Evolutionary conservation across 2,329 filamentous ascomycete species (phyloP).

Genomic region (Periconia digitata): DNA sequence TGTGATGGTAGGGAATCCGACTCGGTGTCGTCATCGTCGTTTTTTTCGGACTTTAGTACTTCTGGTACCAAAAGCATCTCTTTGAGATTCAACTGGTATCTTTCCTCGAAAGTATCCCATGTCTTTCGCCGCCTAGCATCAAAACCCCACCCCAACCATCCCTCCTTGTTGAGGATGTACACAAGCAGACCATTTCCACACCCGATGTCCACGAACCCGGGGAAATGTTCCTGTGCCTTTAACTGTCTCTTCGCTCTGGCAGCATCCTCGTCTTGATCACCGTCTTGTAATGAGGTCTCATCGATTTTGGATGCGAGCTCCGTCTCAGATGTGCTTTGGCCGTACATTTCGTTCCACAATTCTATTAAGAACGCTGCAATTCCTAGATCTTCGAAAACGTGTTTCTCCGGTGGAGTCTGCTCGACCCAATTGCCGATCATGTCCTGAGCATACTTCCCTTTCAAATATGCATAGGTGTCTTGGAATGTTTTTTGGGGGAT

Average conservation of each 20-base stretch:
- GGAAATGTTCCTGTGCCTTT: conserved; percentile 55
- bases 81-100: conserved; percentile 53
- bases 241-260: not conserved
- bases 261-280: not conserved
- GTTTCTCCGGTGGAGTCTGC: conserved; percentile 82
- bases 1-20: conserved; percentile 37
- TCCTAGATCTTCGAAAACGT: conserved; percentile 90
- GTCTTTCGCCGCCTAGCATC: conserved; percentile 85
- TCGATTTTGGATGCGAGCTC: conserved; percentile 4
- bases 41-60: conserved; percentile 28
- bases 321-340: conserved; percentile 6
- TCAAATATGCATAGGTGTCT: conserved; percentile 78
- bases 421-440: conserved; percentile 82
- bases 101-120: conserved; percentile 70
- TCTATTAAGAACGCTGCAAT: conserved; percentile 94
- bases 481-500: conserved; percentile 77
- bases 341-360: conserved; percentile 85
- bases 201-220: conserved; percentile 93
- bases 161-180: conserved; percentile 77
- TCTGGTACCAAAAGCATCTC: conserved; percentile 64
- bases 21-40: not conserved
- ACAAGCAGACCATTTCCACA: conserved; percentile 94
- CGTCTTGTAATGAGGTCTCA: not conserved
- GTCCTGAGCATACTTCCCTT: conserved; percentile 71
- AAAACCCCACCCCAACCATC: conserved; percentile 85